Conservation (phyloP, 1,139 yeast species). For the Suhomyces bokatorum region DNA sequence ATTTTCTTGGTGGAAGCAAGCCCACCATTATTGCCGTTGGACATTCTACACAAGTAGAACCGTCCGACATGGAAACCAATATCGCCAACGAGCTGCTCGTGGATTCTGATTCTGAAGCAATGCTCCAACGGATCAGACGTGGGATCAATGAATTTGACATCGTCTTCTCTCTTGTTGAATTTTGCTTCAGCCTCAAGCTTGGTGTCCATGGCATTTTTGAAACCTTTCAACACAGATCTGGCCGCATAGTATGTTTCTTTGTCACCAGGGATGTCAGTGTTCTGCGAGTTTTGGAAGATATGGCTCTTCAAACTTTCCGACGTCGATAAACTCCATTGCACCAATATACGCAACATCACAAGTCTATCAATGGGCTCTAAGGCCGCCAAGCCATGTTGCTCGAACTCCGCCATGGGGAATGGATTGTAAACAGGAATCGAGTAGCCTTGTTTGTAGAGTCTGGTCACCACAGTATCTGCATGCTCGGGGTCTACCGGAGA, state of each 20-base stretch:
- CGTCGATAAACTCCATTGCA: conserved; percentile 49
- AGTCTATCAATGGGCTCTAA: conserved; percentile 48
- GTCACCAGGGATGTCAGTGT: conserved; percentile 47
- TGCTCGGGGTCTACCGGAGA: conserved; percentile 39
- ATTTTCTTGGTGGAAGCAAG: conserved; percentile 37
- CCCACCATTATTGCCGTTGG: conserved; percentile 42
- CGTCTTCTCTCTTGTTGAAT: conserved; percentile 32
- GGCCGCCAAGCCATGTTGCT: conserved; percentile 44
- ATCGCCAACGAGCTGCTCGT: conserved; percentile 49
- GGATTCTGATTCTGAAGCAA: conserved; percentile 36
- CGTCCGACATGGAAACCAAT: conserved; percentile 48
- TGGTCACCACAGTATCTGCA: conserved; percentile 35
- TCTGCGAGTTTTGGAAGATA: conserved; percentile 30
- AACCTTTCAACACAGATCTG: conserved; percentile 41
- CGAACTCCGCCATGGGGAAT: conserved; percentile 40
- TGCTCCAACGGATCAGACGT: conserved; percentile 42
- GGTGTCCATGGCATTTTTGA: conserved; percentile 32
- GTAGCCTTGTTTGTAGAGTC: conserved; percentile 8
- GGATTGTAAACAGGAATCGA: conserved; percentile 29
- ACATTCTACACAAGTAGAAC: conserved; percentile 46
- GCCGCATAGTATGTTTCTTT: conserved; percentile 47
- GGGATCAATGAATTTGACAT: conserved; percentile 43
- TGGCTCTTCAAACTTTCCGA: conserved; percentile 45
- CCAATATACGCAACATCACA: conserved; percentile 45
- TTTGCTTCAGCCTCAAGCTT: conserved; percentile 36